Evolutionary conservation across 2,329 filamentous ascomycete species (phyloP), one percentile per base, ranked within the genome.

Genomic region (Emericellopsis atlantica): DNA sequence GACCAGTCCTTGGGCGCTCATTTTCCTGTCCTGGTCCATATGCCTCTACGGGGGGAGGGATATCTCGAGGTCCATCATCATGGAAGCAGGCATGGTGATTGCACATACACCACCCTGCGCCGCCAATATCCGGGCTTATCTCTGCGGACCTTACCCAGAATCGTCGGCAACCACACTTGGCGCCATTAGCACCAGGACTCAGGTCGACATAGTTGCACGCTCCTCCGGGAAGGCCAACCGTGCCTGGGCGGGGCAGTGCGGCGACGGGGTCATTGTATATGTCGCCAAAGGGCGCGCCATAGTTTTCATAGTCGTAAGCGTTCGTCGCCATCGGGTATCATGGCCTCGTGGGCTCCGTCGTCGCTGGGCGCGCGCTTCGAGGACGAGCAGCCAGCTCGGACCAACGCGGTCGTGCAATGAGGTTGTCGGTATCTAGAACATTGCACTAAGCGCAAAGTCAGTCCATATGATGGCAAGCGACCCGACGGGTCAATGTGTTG

Each of bases 51-150:
- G 11, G n/a, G 5, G 36, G 14, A 21, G 16, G 9, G 10, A 3
- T 37, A 21, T 37, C 8, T 44, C 47, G 40, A 21, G 49, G 24
- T 21, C 54, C 56, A 48, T 76, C 65, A 53, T 77, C 74, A 45
- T 79, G 74, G 45, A 66, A 79, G 54, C 74, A 79, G 40, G 74
- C 74, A 55, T 79, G 74, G 48, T 79, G 74, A 40, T 69, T 70
- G 51, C 74, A 79, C 74, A 78, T 77, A 58, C 74, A 79, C 64
- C 67, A 75, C 44, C 61, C 60, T 23, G 22, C 41, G 18, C 38
- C 40, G 31, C 40, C 42, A 8, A 23, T 10, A 4, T 11, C 33
- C 37, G 59, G 52, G 38, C 56, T 54, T 26, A 51, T 57, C 36
- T 53, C 47, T 41, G 54, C 48, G 41, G 57, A 58, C 45, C 66